Evolutionary conservation across 345 rosid genomes (phyloP).

Genomic region (Isatis tinctoria): DNA sequence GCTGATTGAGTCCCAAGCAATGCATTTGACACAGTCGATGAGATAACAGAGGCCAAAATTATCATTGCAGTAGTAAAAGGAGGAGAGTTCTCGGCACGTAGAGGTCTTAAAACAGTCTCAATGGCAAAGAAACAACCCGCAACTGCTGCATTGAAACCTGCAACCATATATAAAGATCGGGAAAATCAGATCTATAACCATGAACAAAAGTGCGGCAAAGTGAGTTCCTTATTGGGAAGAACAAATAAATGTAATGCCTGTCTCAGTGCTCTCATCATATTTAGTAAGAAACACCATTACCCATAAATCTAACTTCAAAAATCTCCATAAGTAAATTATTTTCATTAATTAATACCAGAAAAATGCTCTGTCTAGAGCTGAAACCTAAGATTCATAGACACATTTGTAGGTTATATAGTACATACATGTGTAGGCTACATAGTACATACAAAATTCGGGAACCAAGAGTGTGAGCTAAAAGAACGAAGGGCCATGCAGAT

Average conservation of each 20-base stretch:
- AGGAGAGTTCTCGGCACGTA: constrained; percentile 83
- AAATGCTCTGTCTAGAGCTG: neutral
- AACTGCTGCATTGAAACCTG: constrained; percentile 98
- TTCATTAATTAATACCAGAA: neutral
- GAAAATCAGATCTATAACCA: neutral
- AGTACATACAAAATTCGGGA: neutral
- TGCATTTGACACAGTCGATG: constrained; percentile 92
- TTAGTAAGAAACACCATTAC: neutral
- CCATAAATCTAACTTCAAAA: neutral
- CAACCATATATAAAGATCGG: neutral
- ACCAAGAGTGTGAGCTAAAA: neutral
- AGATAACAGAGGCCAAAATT: constrained; percentile 88
- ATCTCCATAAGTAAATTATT: neutral
- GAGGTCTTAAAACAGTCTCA: constrained; percentile 93
- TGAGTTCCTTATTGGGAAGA: neutral
- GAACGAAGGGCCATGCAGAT: neutral
- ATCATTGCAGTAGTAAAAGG: constrained; percentile 99
- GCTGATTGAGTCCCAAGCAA: constrained; percentile 86
- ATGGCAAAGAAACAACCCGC: constrained; percentile 99
- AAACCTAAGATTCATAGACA: neutral
- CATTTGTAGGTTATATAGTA: neutral
- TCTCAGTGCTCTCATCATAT: neutral
- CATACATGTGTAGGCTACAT: neutral
- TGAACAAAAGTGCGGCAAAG: neutral
- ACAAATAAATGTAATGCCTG: neutral